These are phyloP conservation scores for Exophiala oligosperma DNA, from an alignment of 2,329 filamentous ascomycete genomes.

Conservation along the genomic window DNA sequence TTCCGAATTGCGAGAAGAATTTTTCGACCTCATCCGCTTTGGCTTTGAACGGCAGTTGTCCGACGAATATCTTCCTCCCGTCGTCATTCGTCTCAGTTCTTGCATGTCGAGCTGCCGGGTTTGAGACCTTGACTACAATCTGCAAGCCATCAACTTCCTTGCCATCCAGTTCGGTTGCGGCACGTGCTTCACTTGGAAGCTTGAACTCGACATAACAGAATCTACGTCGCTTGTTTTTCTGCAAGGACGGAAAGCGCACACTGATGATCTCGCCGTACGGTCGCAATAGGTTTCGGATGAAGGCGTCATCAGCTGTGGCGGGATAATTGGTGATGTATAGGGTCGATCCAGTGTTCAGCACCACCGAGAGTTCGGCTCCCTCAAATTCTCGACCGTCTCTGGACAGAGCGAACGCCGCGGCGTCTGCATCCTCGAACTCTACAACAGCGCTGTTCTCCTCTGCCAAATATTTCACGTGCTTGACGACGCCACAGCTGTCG, in stretches of 20 bases:
- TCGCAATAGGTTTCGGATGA: constrained; percentile 58
- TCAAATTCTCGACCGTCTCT: constrained; percentile 79
- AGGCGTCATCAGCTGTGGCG: constrained; percentile 48
- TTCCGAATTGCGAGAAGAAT: constrained; percentile 74
- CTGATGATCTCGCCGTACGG: constrained; percentile 78
- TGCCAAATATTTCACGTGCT: constrained; percentile 71
- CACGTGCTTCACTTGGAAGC: constrained; percentile 64
- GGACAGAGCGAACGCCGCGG: constrained; percentile 77
- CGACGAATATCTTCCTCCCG: constrained; percentile 80
- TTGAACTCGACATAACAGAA: constrained; percentile 97
- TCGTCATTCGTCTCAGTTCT: constrained; percentile 82
- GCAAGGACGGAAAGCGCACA: constrained; percentile 86
- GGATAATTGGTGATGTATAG: constrained; percentile 92
- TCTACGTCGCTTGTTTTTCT: constrained; percentile 81
- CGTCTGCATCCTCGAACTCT: constrained; percentile 79
- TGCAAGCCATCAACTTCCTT: constrained; percentile 64
- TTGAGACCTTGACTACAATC: constrained; percentile 78
- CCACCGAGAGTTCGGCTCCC: constrained; percentile 70
- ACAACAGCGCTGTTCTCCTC: constrained; percentile 70
- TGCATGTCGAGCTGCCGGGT: constrained; percentile 74
- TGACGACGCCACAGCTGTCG: constrained; percentile 82
- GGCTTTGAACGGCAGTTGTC: constrained; percentile 62
- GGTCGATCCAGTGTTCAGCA: constrained; percentile 73
- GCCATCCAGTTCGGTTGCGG: constrained; percentile 72
- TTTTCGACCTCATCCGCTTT: constrained; percentile 69